A percentile compares a stretch with the other conserved stretches of the same genome.
Evolutionary conservation across 768 basidiomycete species (phyloP).

Genomic region (Xerocomellus intermedius): DNA sequence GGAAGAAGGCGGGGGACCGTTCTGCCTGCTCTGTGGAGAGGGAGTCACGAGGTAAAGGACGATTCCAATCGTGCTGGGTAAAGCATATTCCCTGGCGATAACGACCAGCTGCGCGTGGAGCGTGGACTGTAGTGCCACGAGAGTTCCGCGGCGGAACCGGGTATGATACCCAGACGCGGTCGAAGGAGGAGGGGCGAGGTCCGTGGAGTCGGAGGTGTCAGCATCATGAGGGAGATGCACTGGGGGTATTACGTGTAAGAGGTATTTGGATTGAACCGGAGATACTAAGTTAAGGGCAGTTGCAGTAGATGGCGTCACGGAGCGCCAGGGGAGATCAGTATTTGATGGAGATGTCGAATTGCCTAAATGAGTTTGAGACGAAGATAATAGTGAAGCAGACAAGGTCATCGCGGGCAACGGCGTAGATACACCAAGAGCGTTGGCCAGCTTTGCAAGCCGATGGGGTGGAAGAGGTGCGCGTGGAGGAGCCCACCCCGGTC

Average conservation of each 20-base stretch:
- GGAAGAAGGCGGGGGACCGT: constrained; percentile 17
- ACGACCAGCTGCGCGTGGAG: constrained; percentile 79
- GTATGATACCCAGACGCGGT: constrained; percentile 73
- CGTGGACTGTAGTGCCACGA: constrained; percentile 82
- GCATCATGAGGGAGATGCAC: constrained; percentile 65
- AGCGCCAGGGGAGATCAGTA: constrained; percentile 42
- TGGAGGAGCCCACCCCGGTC: constrained; percentile 54
- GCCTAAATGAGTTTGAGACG: constrained; percentile 11
- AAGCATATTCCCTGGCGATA: constrained; percentile 90
- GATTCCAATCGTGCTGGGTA: constrained; percentile 83
- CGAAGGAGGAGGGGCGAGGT: constrained; percentile 51
- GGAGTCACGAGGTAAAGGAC: constrained; percentile 74
- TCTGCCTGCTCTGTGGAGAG: constrained; percentile 21
- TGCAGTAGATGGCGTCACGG: constrained; percentile 47
- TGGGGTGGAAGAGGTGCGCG: constrained; percentile 73
- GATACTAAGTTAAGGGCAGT: constrained; percentile 40
- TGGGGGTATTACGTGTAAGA: constrained; percentile 86
- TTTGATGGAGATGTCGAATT: constrained; percentile 18
- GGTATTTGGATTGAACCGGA: constrained; percentile 56
- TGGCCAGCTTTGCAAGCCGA: constrained; percentile 78
- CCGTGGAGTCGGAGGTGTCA: constrained; percentile 39
- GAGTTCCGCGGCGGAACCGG: constrained; percentile 79
- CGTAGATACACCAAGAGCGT: constrained; percentile 78
- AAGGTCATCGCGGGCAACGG: constrained; percentile 56
- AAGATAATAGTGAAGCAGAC: constrained; percentile 13